phyloP scores from a whole-genome alignment of 345 rosid genomes.

The Isatis tinctoria region DNA sequence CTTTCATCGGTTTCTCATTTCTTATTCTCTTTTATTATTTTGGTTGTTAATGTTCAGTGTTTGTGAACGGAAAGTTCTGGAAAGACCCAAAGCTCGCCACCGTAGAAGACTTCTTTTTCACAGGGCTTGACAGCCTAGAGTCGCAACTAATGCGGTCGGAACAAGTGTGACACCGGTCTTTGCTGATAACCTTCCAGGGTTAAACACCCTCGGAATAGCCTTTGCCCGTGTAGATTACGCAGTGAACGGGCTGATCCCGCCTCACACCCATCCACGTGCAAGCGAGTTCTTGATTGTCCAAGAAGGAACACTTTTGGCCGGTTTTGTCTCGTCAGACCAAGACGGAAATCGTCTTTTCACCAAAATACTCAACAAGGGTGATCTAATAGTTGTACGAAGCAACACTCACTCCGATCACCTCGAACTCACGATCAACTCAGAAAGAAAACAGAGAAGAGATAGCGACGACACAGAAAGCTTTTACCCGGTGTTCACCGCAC shows the following conservation, averaged over 20 bases:
- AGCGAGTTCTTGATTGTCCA: slow-evolving; percentile 10
- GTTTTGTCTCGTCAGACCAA: slow-evolving; percentile 13
- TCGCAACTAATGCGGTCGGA: neutral
- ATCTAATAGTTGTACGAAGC: too few species aligned
- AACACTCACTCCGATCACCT: too few species aligned
- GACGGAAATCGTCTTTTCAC: neutral
- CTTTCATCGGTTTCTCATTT: neutral
- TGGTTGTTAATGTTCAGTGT: neutral
- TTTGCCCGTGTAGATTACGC: neutral
- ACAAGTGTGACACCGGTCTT: neutral
- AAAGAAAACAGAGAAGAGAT: too few species aligned
- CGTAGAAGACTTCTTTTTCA: slow-evolving; percentile 12
- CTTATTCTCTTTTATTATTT: neutral
- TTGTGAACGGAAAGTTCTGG: slow-evolving; percentile 21
- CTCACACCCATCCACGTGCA: slow-evolving; percentile 34
- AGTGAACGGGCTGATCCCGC: slow-evolving; percentile 2
- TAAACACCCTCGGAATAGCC: slow-evolving; percentile 3
- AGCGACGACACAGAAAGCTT: too few species aligned
- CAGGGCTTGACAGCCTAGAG: neutral
- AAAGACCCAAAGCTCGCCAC: slow-evolving; percentile 8
- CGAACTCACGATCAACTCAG: too few species aligned
- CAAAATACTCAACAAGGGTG: neutral
- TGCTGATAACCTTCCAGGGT: neutral
- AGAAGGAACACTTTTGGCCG: neutral
- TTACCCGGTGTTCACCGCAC: too few species aligned